Percentiles rank a stretch among this genome's conserved stretches.
These are phyloP conservation scores for Clonostachys solani DNA, from an alignment of 2,329 filamentous ascomycete species.

Conservation along the genomic window DNA sequence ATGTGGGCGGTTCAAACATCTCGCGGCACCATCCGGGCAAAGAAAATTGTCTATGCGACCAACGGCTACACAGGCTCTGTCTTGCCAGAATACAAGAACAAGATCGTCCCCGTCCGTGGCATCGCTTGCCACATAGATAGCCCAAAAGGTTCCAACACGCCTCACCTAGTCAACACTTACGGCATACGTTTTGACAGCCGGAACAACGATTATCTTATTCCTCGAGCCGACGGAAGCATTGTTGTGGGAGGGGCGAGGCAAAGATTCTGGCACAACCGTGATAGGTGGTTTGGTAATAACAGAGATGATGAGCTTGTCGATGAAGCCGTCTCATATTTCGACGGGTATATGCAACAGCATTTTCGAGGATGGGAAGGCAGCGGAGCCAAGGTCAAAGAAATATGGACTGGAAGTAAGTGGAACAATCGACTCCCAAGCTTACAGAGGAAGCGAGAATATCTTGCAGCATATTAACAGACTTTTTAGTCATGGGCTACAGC, in stretches of 20 bases:
- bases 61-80: conserved; percentile 64
- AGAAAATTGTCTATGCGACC: conserved; percentile 57
- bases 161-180: conserved; percentile 15
- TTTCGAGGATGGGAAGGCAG: conserved; percentile 44
- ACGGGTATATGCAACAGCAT: conserved; percentile 39
- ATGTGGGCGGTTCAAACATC: neutral
- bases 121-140: conserved; percentile 21
- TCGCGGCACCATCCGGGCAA: conserved; percentile 43
- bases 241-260: conserved; percentile 19
- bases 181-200: conserved; percentile 10
- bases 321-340: conserved; percentile 34
- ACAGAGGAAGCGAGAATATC: neutral
- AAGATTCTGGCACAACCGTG: conserved; percentile 20
- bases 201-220: conserved; percentile 31
- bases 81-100: conserved; percentile 51
- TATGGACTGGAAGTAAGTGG: conserved; percentile 34
- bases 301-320: conserved; percentile 41
- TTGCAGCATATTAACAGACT: too few relatives aligned
- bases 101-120: conserved; percentile 60
- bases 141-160: conserved; percentile 8
- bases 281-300: conserved; percentile 38
- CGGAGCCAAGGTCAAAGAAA: conserved; percentile 19
- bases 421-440: too few relatives aligned
- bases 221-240: conserved; percentile 33
- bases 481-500: conserved; percentile 33